Percentiles rank a stretch among this genome's conserved stretches.
These are phyloP conservation scores for Diaporthe vexans DNA, from an alignment of 2,329 filamentous ascomycete genomes.

Conservation along the genomic window DNA sequence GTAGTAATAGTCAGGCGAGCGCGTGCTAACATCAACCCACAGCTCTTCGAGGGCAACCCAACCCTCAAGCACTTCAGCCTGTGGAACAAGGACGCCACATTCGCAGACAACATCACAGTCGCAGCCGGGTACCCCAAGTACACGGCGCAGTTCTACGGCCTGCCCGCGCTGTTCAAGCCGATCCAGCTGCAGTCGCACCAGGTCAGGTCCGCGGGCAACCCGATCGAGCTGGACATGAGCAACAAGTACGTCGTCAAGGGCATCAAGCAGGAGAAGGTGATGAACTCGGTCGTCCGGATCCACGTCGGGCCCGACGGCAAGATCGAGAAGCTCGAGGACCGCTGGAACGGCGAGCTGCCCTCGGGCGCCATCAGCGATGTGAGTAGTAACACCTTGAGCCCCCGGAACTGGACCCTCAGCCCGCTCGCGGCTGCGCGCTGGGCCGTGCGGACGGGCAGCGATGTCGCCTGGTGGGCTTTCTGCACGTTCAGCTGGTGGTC, in stretches of 20 bases:
- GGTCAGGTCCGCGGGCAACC: constrained; percentile 69
- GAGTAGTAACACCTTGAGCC: constrained; percentile 38
- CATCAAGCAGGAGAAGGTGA: constrained; percentile 50
- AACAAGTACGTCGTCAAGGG: constrained; percentile 55
- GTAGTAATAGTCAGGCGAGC: background rate
- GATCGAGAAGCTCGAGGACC: constrained; percentile 54
- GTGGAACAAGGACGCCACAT: constrained; percentile 70
- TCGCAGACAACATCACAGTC: constrained; percentile 71
- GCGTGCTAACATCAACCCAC: background rate
- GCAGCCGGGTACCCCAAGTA: constrained; percentile 67
- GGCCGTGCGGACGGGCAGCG: constrained; percentile 41
- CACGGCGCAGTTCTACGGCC: constrained; percentile 68
- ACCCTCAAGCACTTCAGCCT: constrained; percentile 70
- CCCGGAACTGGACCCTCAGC: constrained; percentile 2
- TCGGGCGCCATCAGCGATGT: constrained; percentile 53
- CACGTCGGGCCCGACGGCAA: constrained; percentile 50
- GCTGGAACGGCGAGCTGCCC: constrained; percentile 54
- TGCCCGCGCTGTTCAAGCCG: constrained; percentile 69
- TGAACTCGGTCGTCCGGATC: constrained; percentile 51
- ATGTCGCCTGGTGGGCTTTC: constrained; percentile 45
- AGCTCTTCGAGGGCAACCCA: constrained; percentile 72
- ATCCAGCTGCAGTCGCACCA: constrained; percentile 68
- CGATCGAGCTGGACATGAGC: constrained; percentile 64
- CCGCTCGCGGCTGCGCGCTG: constrained; percentile 19
- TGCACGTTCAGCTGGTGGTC: constrained; percentile 35